Evolutionary conservation across 2,329 filamentous ascomycete genomes (phyloP).

Genomic region (Aspergillus sp.): DNA sequence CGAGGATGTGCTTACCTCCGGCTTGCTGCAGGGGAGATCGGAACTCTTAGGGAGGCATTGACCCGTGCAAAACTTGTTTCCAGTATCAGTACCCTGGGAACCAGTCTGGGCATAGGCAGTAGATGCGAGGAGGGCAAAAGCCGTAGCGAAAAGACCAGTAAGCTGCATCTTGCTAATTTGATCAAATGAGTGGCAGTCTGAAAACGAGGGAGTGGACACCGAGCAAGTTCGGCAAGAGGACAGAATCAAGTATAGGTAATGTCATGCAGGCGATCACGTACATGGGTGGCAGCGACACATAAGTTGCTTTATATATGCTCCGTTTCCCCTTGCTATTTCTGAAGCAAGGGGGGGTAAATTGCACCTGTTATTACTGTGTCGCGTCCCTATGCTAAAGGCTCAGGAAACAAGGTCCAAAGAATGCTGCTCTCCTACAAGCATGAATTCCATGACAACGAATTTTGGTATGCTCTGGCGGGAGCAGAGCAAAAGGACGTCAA

Average conservation of each 20-base stretch:
- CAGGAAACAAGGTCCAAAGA: background rate
- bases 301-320: background rate
- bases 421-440: background rate
- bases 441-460: background rate
- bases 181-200: background rate
- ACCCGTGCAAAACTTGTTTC: background rate
- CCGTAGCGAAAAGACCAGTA: background rate
- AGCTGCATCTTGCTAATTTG: conserved; percentile 2
- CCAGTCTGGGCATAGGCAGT: background rate
- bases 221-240: background rate
- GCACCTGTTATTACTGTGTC: background rate
- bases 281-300: background rate
- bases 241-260: background rate
- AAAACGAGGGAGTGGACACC: background rate
- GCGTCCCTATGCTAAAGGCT: background rate
- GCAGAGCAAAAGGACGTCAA: background rate
- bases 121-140: conserved; percentile 1
- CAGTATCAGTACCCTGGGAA: conserved; percentile 3
- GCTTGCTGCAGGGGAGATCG: background rate
- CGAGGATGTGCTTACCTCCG: background rate
- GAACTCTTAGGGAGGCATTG: background rate
- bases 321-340: background rate
- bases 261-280: background rate
- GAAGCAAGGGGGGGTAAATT: background rate
- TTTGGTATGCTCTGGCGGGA: background rate